phyloP scores from a whole-genome alignment of 2,329 filamentous ascomycete species.

The Sporothrix humicola region DNA sequence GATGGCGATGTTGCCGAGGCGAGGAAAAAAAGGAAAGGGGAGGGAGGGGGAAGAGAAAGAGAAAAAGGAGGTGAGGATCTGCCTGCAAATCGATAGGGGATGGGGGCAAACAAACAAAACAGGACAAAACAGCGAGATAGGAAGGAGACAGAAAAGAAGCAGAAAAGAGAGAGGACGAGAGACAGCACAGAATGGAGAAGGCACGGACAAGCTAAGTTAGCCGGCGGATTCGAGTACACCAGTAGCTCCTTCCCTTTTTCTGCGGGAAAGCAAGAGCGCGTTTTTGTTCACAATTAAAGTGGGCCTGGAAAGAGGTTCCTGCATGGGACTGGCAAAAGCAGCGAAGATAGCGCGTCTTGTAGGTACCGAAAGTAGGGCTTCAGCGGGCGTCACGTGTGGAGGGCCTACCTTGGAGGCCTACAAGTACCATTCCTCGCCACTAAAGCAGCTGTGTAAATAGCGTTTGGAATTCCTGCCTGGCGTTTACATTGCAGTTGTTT shows the following conservation, averaged over 20 bases:
- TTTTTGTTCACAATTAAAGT: conserved; percentile 25
- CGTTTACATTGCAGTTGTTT: neutral
- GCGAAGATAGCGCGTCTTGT: conserved; percentile 2
- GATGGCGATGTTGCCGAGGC: conserved; percentile 5
- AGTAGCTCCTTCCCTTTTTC: conserved; percentile 26
- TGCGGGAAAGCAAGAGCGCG: neutral
- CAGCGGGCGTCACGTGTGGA: neutral
- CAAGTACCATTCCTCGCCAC: neutral
- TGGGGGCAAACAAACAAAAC: too few species aligned
- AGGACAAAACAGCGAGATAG: too few species aligned
- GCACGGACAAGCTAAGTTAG: neutral
- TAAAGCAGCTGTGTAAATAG: conserved; percentile 14
- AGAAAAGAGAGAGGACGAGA: neutral
- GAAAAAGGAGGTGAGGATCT: neutral
- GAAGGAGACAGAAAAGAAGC: neutral
- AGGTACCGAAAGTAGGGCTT: neutral
- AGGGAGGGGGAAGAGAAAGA: neutral
- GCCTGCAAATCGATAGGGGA: neutral
- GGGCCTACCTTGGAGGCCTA: neutral
- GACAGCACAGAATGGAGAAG: conserved; percentile 16
- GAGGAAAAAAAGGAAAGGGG: neutral
- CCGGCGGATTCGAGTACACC: neutral
- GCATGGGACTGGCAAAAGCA: neutral
- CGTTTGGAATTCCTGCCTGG: too few species aligned
- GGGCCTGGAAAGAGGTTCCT: neutral